phyloP scores from a whole-genome alignment of 176 grass and related monocot species.

The Oryza glaberrima region DNA sequence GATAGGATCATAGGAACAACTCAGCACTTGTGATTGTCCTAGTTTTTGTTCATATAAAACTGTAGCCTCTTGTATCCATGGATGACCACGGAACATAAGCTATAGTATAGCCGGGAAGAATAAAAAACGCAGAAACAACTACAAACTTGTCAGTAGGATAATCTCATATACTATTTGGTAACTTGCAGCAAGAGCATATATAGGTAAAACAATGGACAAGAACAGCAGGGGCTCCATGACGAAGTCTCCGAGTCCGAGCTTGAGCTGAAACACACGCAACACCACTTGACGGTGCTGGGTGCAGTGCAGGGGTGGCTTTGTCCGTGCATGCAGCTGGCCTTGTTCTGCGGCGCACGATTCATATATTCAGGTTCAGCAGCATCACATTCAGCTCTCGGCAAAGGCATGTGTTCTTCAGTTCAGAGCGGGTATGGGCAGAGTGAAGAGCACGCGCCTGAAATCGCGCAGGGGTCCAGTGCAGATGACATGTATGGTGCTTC shows the following conservation, averaged over 20 bases:
- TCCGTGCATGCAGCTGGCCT: neutral
- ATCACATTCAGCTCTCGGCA: neutral
- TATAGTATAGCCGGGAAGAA: neutral
- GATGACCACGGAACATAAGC: neutral
- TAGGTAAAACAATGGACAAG: neutral
- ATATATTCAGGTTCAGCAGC: neutral
- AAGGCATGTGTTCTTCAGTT: neutral
- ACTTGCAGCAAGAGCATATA: neutral
- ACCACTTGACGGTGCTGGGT: neutral
- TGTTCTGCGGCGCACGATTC: neutral
- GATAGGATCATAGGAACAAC: neutral
- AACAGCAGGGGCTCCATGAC: too few relatives aligned
- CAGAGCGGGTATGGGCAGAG: neutral
- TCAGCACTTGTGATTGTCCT: neutral
- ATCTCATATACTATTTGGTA: neutral
- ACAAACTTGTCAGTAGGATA: neutral
- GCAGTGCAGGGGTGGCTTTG: neutral
- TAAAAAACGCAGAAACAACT: neutral
- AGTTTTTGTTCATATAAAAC: neutral
- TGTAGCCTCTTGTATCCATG: neutral
- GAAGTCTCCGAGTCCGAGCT: neutral
- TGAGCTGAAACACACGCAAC: neutral
- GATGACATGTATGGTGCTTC: neutral
- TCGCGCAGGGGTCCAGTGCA: neutral
- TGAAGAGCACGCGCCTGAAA: neutral